Base-by-base conservation (phyloP, 768 basidiomycete genomes). In the Leucocoprinus leucothites region DNA sequence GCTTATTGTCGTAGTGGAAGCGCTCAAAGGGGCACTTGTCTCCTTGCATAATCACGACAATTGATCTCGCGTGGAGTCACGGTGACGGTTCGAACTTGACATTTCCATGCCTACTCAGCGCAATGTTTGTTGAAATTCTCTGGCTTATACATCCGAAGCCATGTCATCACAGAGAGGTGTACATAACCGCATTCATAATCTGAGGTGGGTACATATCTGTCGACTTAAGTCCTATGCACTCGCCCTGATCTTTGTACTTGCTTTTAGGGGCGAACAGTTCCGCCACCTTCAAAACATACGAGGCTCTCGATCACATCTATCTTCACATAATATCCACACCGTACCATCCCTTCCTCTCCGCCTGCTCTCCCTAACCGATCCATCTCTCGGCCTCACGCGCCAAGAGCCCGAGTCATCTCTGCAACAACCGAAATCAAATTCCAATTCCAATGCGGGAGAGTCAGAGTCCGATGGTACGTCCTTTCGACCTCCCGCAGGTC, bases 221-320 rank as follows among this genome's bases (percentile, higher is more conserved):
- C 24, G 34, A 46, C 21, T n/a, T 44, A 47, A 44, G 19, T 19
- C 40, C 14, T 31, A 11, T n/a, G 48, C 13, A 22, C 31, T 34
- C 28, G 38, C 36, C 51, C 45, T 54, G 19, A 45, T 44, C 25
- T 13, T 35, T 11, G 28, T 46, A 16, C 1, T n/a, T 26, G 14
- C 31, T 54, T 36, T 24, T 42, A 89, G 87, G 64, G 87, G 86
- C 9, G 88, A 91, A 65, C 84, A 89, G 41, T 88, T 85, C 56
- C 77, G 87, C 51, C 88, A 80, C 58, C 61, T 70, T 34, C 84
- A 82, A 56, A 90, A 90, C 63, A 58, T 79, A 5, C 74, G 57
- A 41, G 63, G 69, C n/a, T 73, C 74, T 28, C 66, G 67, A 13
- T 53, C 64, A 5, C 70, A 74, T 43, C 49, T 74, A 19, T 64